Evolutionary conservation across 306 rosid genomes (phyloP), one percentile per base, ranked within the genome.

Genomic region (Luffa acutangula): DNA sequence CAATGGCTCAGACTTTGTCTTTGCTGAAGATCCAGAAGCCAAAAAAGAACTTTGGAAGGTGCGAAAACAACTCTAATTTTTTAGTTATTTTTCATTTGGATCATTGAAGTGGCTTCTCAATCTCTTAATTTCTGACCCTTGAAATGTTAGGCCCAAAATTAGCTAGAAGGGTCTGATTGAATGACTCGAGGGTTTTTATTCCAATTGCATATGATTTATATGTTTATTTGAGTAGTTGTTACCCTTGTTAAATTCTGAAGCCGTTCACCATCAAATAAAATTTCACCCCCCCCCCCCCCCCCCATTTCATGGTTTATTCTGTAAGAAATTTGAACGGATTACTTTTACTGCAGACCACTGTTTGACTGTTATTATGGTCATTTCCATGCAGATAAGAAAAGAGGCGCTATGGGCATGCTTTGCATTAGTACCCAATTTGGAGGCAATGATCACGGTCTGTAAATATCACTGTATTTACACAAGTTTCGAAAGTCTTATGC

Each of bases 401-500:
- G 97, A 95, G 80, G 97, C 97, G 25, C 96, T 95, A 41, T 91
- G 97, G 97, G 97, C 97, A 49, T 92, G 97, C 88, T 95, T 91
- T 80, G 93, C 98, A 41, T 17, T 95, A 91, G 87, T 75, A 81
- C 98, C 98, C 77, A 75, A 86, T 87, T 80, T 69, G 79, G 98
- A 90, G 85, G 97, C 98, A 81, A 89, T 92, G 97, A 89, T 63
- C 80, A 21, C 97, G 82, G 98, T 94, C 48, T 71, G 97, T 86
- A 75, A 71, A 72, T 66, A 65, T 20, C 14, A n/a, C 15, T 10
- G 39, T 62, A 21, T 60, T 43, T 39, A 12, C 77, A 25, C n/a
- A 11, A 72, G 14, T 48, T 72, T 25, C 4, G 42, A 21, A 46
- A 48, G 3, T 72, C 21, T 12, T 13, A 6, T 39, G 33, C 34